A percentile compares a stretch with the other conserved stretches of the same genome.
These are phyloP conservation scores for Nymphaea colorata DNA, from an alignment of 164 flowering plant genomes.

Conservation along the genomic window DNA sequence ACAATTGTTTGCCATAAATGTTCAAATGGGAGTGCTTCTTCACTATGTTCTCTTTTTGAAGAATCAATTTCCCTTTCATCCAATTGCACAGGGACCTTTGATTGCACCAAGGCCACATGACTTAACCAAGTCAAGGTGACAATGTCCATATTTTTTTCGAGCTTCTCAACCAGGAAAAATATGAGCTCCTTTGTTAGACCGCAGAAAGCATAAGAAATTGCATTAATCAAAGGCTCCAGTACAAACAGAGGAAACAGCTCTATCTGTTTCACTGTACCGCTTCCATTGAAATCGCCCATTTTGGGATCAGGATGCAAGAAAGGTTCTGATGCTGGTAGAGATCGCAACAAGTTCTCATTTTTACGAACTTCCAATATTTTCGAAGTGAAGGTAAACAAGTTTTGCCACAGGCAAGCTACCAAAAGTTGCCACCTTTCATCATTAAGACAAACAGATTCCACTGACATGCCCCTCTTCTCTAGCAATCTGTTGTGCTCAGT, in stretches of 20 bases:
- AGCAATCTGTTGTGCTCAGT: slow-evolving; percentile 6
- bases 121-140: slow-evolving; percentile 37
- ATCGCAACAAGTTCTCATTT: background rate
- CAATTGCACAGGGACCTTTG: slow-evolving; percentile 9
- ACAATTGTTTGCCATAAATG: slow-evolving; percentile 40
- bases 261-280: slow-evolving; percentile 11
- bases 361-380: slow-evolving; percentile 4
- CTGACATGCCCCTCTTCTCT: slow-evolving; percentile 19
- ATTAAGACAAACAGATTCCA: slow-evolving; percentile 24
- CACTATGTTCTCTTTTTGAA: slow-evolving; percentile 14
- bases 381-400: slow-evolving; percentile 31
- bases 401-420: slow-evolving; percentile 53
- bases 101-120: slow-evolving; percentile 17
- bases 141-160: slow-evolving; percentile 22
- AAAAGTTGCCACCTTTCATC: slow-evolving; percentile 61
- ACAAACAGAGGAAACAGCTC: slow-evolving; percentile 18
- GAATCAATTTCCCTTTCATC: slow-evolving; percentile 11
- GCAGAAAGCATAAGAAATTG: slow-evolving; percentile 31
- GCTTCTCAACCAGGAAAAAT: slow-evolving; percentile 31
- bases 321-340: background rate
- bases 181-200: slow-evolving; percentile 43
- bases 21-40: slow-evolving; percentile 19
- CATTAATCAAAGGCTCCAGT: slow-evolving; percentile 24
- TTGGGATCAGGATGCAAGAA: background rate
- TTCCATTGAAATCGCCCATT: slow-evolving; percentile 17